phyloP scores from a whole-genome alignment of 306 rosid genomes.

The Sicyos edulis region DNA sequence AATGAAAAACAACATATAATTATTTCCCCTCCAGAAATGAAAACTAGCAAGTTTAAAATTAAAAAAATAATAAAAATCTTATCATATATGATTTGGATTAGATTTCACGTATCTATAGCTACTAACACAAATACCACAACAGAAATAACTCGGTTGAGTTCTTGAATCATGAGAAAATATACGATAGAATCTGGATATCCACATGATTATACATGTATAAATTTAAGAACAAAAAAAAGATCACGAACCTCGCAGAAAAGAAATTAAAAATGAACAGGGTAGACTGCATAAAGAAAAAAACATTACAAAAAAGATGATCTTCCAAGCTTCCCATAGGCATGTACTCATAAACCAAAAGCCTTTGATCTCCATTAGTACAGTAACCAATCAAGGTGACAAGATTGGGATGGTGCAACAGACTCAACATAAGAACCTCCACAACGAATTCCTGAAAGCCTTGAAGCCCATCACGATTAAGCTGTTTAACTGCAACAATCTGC shows the following conservation, averaged over 20 bases:
- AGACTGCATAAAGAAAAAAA: not conserved
- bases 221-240: not conserved
- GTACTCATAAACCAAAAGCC: conserved; percentile 81
- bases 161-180: not conserved
- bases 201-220: not conserved
- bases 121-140: not conserved
- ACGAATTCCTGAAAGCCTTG: conserved; percentile 95
- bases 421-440: conserved; percentile 92
- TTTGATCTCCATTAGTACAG: conserved; percentile 95
- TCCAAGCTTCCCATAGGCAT: conserved; percentile 81
- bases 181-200: not conserved
- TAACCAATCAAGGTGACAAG: conserved; percentile 86
- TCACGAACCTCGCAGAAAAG: not conserved
- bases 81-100: not conserved
- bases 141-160: not conserved
- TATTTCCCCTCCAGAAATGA: not conserved
- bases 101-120: not conserved
- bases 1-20: not conserved
- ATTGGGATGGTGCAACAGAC: conserved; percentile 78
- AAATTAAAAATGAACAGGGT: not conserved
- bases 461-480: conserved; percentile 66
- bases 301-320: conserved; percentile 72
- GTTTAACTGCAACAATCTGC: conserved; percentile 88
- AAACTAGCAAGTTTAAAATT: not conserved
- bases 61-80: not conserved